phyloP scores from a whole-genome alignment of 306 rosid species.

The Vigna hirtella region DNA sequence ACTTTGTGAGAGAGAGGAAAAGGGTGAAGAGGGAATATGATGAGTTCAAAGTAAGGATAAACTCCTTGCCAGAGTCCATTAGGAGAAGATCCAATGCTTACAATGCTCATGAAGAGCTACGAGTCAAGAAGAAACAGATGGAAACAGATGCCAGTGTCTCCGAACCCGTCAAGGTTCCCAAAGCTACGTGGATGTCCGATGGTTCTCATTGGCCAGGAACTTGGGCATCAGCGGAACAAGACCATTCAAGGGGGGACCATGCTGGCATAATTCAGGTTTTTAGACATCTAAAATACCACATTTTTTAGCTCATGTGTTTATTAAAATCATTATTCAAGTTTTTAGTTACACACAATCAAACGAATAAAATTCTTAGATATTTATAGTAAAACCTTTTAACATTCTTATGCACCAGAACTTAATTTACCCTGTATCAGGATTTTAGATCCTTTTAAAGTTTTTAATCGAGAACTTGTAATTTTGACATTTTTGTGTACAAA shows the following conservation, averaged over 20 bases:
- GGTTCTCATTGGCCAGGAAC: conserved; percentile 96
- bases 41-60: conserved; percentile 84
- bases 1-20: conserved; percentile 86
- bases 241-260: conserved; percentile 88
- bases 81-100: conserved; percentile 86
- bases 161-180: conserved; percentile 63
- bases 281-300: neutral
- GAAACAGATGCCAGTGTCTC: conserved; percentile 62
- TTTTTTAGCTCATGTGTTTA: neutral
- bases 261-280: conserved; percentile 77
- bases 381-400: neutral
- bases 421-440: too few relatives aligned
- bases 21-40: conserved; percentile 87
- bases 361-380: neutral
- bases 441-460: too few relatives aligned
- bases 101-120: conserved; percentile 84
- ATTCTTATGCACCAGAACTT: too few relatives aligned
- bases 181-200: conserved; percentile 94
- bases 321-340: neutral
- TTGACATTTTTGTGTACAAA: neutral
- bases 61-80: conserved; percentile 82
- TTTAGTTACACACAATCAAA: neutral
- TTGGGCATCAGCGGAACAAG: conserved; percentile 75
- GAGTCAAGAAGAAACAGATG: conserved; percentile 81
- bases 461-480: too few relatives aligned